phyloP scores from a whole-genome alignment of 2,329 filamentous ascomycete genomes.

The Penicillium corylophilum region DNA sequence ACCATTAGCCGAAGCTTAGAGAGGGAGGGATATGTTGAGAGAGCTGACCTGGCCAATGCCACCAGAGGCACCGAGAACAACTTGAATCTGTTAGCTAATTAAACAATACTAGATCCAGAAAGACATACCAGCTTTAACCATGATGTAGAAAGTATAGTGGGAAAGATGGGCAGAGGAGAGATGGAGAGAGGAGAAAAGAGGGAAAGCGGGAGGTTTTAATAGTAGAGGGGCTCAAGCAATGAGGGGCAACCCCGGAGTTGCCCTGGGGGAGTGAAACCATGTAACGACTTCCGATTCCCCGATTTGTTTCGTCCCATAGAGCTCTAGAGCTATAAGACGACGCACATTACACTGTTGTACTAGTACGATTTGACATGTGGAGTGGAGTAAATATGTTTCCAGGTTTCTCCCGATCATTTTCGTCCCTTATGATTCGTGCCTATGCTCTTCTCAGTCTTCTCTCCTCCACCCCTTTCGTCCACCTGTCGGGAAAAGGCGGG shows the following conservation, averaged over 20 bases:
- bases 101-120: background rate
- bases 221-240: conserved; percentile 3
- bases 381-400: background rate
- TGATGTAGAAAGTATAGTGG: conserved; percentile 30
- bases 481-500: conserved; percentile 38
- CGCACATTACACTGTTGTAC: background rate
- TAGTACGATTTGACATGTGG: background rate
- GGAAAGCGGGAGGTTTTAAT: background rate
- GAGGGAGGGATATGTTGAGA: conserved; percentile 4
- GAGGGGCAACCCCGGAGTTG: conserved; percentile 16
- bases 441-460: background rate
- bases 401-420: background rate
- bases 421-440: background rate
- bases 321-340: too few species aligned
- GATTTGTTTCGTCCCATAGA: background rate
- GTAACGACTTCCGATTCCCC: background rate
- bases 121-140: conserved; percentile 50
- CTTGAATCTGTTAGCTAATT: conserved; percentile 36
- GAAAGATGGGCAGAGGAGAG: conserved; percentile 5
- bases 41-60: conserved; percentile 90
- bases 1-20: background rate
- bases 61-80: conserved; percentile 92
- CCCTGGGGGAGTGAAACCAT: background rate
- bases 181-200: conserved; percentile 8
- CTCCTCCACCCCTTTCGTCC: background rate